phyloP scores from a whole-genome alignment of 202 grass and related monocot genomes.

The Carex arenaria region DNA sequence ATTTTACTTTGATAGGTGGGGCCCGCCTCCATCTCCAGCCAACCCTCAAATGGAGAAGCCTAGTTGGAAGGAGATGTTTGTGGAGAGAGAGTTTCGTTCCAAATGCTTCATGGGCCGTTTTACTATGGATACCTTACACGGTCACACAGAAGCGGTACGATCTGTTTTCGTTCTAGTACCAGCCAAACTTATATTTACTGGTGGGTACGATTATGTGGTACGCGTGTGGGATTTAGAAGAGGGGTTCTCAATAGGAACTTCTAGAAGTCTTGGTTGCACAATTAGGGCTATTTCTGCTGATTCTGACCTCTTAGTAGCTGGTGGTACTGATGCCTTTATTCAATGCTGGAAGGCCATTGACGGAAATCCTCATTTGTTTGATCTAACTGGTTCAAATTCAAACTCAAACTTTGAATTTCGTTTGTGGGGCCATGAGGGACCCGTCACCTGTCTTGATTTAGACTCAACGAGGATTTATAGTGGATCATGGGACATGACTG shows the following conservation, averaged over 20 bases:
- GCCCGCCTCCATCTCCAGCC: slow-evolving; percentile 30
- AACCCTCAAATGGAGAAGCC: slow-evolving; percentile 31
- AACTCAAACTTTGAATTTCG: slow-evolving; percentile 53
- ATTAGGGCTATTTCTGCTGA: slow-evolving; percentile 80
- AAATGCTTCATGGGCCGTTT: slow-evolving; percentile 70
- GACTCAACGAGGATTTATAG: slow-evolving; percentile 77
- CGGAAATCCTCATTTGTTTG: slow-evolving; percentile 52
- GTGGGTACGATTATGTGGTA: slow-evolving; percentile 64
- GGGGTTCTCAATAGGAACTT: slow-evolving; percentile 62
- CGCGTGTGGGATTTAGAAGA: slow-evolving; percentile 92
- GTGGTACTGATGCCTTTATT: slow-evolving; percentile 77
- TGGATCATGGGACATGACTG: slow-evolving; percentile 91
- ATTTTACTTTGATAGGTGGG: slow-evolving; percentile 92
- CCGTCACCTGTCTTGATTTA: slow-evolving; percentile 83
- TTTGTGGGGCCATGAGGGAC: slow-evolving; percentile 94
- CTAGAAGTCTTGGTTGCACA: slow-evolving; percentile 71
- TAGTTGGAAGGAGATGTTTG: slow-evolving; percentile 67
- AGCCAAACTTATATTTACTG: slow-evolving; percentile 74
- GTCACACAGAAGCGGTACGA: slow-evolving; percentile 77
- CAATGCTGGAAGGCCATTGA: slow-evolving; percentile 79
- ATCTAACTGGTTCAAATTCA: slow-evolving; percentile 30
- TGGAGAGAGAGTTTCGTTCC: slow-evolving; percentile 64
- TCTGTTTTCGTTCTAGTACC: slow-evolving; percentile 56
- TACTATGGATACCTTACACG: slow-evolving; percentile 55
- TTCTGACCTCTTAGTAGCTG: slow-evolving; percentile 59